Base-by-base conservation (phyloP, 768 basidiomycete species). In the Trametes cingulata region DNA sequence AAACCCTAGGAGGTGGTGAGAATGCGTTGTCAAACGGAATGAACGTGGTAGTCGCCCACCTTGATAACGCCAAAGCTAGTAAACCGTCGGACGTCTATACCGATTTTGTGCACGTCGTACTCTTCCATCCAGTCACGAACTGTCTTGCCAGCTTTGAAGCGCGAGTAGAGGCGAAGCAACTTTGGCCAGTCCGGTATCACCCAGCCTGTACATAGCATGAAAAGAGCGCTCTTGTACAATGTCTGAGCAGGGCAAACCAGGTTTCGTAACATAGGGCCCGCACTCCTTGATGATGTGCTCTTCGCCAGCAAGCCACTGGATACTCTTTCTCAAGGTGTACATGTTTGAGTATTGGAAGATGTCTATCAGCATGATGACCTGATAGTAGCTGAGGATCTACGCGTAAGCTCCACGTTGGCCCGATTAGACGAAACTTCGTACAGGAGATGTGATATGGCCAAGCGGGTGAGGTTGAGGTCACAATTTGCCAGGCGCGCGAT, bases 331-430 rank as follows among this genome's bases (percentile, higher is more conserved):
- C 25, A 95, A 79, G 0, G 93, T 94, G 71, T 99, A 99, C 87
- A 96, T 93, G 73, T 98, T 98, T 15, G 94, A 94, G 72, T 90
- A 96, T 72, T 97, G 95, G 72, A 99, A 99, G 43, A 98, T 93
- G 75, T 99, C 97, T 55, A 95, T 86, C 63, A 87, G 90, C 90
- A 98, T 94, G 64, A 97, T 86, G 41, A 95, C 94, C 76, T 97
- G 93, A 71, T 98, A 98, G 69, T 94, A 97, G 43, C 93, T 95
- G 63, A 24, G 45, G 17, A 57, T 10, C 29, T 3, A 22, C 24
- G 43, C 37, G 56, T 33, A 46, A 42, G 37, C 9, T 27, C 12
- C 14, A 39, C n/a, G 27, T 19, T 53, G 57, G 13, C 45, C 27
- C 43, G 33, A 46, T 45, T 15, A 27, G 25, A 29, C 12, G 43